A percentile compares a stretch with the other conserved stretches of the same genome.
These are phyloP conservation scores for Symbiotaphrina buchneri DNA, from an alignment of 495 filamentous ascomycete genomes.

Conservation along the genomic window DNA sequence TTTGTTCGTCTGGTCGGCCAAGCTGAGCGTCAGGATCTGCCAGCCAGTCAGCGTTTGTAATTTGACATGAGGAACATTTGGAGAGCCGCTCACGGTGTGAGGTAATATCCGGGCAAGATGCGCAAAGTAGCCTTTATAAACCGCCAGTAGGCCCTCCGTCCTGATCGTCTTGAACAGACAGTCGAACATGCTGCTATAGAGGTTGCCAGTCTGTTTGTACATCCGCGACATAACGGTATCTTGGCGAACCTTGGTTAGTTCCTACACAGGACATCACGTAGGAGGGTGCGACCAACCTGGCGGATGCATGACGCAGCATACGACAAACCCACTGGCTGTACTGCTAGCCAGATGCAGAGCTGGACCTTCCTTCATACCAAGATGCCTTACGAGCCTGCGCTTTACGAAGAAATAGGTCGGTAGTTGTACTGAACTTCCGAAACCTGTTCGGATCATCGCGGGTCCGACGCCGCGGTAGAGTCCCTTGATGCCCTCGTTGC, in stretches of 20 bases:
- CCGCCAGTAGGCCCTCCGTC: constrained; percentile 77
- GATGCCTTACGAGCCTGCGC: constrained; percentile 50
- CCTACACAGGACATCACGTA: neutral
- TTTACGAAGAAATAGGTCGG: constrained; percentile 99
- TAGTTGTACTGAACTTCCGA: constrained; percentile 84
- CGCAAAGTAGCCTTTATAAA: constrained; percentile 96
- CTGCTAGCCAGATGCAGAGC: constrained; percentile 74
- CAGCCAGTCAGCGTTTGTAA: too few species aligned
- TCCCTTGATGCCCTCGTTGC: constrained; percentile 52
- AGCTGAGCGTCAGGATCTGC: constrained; percentile 65
- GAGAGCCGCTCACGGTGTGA: constrained; percentile 41
- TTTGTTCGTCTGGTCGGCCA: constrained; percentile 97
- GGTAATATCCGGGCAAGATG: constrained; percentile 87
- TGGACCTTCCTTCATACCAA: constrained; percentile 82
- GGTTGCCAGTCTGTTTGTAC: constrained; percentile 96
- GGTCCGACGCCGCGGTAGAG: constrained; percentile 78
- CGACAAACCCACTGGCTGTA: constrained; percentile 80
- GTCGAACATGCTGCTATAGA: constrained; percentile 82
- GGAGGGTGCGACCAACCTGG: constrained; percentile 34
- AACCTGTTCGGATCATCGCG: constrained; percentile 93
- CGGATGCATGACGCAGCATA: constrained; percentile 96
- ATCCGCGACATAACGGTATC: constrained; percentile 97
- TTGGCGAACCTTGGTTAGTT: constrained; percentile 10
- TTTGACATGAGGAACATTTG: too few species aligned
- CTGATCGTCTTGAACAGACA: constrained; percentile 77